These are phyloP conservation scores for Cyclocybe aegerita DNA, from an alignment of 768 basidiomycete genomes.

Conservation along the genomic window DNA sequence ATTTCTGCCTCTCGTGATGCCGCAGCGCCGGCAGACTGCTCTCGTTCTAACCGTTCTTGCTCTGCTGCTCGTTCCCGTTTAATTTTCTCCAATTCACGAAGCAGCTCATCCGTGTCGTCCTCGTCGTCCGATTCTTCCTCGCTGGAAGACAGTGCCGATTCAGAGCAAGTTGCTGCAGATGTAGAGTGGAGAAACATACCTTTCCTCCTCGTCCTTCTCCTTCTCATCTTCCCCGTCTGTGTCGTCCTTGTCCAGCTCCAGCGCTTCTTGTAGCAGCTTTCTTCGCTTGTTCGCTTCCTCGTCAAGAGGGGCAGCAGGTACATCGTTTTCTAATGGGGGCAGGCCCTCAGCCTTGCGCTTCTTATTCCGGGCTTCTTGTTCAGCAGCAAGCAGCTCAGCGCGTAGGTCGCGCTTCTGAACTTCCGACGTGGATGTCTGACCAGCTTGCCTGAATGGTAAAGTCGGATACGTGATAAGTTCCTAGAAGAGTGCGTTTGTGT, in stretches of 20 bases:
- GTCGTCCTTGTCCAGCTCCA: slow-evolving; percentile 90
- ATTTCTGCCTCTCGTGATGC: slow-evolving; percentile 78
- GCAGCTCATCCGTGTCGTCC: slow-evolving; percentile 89
- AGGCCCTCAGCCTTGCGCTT: slow-evolving; percentile 91
- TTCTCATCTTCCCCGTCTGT: slow-evolving; percentile 66
- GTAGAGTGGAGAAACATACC: slow-evolving; percentile 28
- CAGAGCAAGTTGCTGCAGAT: not conserved
- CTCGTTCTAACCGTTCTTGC: slow-evolving; percentile 78
- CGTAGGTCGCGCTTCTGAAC: slow-evolving; percentile 79
- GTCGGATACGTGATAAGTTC: not conserved
- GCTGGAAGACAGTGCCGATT: slow-evolving; percentile 20
- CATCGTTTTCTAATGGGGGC: slow-evolving; percentile 45
- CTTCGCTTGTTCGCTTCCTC: slow-evolving; percentile 80
- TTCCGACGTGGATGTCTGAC: slow-evolving; percentile 81
- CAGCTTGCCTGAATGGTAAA: slow-evolving; percentile 64
- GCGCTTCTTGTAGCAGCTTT: slow-evolving; percentile 82
- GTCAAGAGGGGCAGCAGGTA: slow-evolving; percentile 28
- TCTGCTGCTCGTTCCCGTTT: slow-evolving; percentile 95
- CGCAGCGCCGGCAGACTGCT: slow-evolving; percentile 60
- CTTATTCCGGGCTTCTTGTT: slow-evolving; percentile 83
- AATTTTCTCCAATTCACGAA: slow-evolving; percentile 98
- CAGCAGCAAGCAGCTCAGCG: slow-evolving; percentile 80
- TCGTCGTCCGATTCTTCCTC: slow-evolving; percentile 68
- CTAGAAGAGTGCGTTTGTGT: not conserved
- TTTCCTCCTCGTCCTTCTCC: slow-evolving; percentile 48